Conservation (phyloP, 768 basidiomycete genomes). For the Chalciporus pseudorubinellus region DNA sequence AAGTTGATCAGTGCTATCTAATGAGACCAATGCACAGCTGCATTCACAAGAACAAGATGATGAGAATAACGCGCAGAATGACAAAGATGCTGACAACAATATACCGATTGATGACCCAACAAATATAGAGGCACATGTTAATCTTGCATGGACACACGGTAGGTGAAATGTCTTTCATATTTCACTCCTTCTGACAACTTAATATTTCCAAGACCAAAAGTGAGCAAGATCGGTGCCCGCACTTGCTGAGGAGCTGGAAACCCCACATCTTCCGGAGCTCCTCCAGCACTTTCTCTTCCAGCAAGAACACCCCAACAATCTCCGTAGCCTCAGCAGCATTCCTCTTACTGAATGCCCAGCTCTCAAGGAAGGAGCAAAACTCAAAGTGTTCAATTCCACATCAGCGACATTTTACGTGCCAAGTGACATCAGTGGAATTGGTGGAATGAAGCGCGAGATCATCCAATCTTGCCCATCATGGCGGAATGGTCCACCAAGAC, state of each 20-base stretch:
- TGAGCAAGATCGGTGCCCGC: not conserved
- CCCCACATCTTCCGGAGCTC: not conserved
- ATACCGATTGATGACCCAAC: not conserved
- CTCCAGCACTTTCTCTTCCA: not conserved
- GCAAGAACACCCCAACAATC: conserved; percentile 8
- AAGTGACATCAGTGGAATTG: conserved; percentile 25
- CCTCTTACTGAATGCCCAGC: conserved; percentile 3
- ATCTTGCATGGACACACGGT: not conserved
- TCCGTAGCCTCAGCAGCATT: not conserved
- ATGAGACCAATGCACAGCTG: too few relatives aligned
- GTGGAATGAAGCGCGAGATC: conserved; percentile 25
- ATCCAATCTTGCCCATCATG: conserved; percentile 22
- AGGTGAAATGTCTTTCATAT: too few relatives aligned
- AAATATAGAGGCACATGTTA: not conserved
- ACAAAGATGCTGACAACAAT: too few relatives aligned
- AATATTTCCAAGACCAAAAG: too few relatives aligned
- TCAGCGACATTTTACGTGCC: conserved; percentile 24
- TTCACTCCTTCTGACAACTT: too few relatives aligned
- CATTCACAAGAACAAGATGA: too few relatives aligned
- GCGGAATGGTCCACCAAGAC: too few relatives aligned
- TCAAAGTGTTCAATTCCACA: conserved; percentile 24
- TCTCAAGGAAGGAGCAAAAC: not conserved
- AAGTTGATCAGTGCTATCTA: too few relatives aligned
- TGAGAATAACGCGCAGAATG: too few relatives aligned
- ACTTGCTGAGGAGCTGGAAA: not conserved